Evolutionary conservation across 2,329 filamentous ascomycete species (phyloP), one percentile per base, ranked within the genome.

Genomic region (Pezicula rhizophila): DNA sequence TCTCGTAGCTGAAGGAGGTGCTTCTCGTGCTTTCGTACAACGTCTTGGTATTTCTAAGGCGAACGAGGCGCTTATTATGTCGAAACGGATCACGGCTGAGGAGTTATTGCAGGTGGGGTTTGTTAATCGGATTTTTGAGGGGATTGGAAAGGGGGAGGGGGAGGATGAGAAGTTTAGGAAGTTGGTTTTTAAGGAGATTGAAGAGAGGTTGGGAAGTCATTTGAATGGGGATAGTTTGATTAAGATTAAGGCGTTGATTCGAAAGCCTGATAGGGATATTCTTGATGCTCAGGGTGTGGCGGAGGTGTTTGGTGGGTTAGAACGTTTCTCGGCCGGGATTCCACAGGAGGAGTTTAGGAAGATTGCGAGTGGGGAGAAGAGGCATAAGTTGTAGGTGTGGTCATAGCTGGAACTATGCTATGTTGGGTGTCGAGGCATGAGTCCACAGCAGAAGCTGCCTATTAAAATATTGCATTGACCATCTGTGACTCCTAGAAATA

Each of bases 61-160:
- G 8, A 95, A 95, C 63, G 93, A 97, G 74, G 92, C 93, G 11
- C 77, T 97, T 11, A 83, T 99, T 57, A 93, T 95, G 85, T 90
- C 86, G 61, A 87, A 86, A 67, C 77, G 83, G 40, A 87, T 97
- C 58, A 66, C 74, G 0, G 79, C 80, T 26, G 79, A 84, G 20
- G 89, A 95, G 63, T 75, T 97, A 26, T 74, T 91, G 53, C 71
- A 76, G 8, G 78, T 80, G 2, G 91, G 92, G 0, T 97, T 89
- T 62, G 88, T 95, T 40, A 97, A 96, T 61, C 87, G 85, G 67
- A 76, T 96, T 14, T 86, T 96, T 56, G 70, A 72, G 11, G 71
- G 73, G 10, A 69, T 49, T 40, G 76, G 33, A 72, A 73, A 25
- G 76, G 76, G 70, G 8, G 70, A 75, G 54, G 84, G 77, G 20